Base-by-base conservation (phyloP, 257 asterid genomes). In the Leptodermis oblonga region DNA sequence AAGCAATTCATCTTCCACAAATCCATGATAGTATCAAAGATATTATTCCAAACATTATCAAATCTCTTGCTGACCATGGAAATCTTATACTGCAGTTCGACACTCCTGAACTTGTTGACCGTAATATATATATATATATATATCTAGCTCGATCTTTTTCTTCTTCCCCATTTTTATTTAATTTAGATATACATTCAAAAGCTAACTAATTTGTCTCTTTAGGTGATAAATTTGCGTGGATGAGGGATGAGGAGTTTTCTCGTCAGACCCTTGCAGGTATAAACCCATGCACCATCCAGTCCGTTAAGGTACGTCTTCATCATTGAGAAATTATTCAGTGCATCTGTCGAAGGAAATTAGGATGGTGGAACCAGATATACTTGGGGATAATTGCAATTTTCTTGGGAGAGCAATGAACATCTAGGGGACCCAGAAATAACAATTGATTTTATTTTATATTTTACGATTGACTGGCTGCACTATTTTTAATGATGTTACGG, bases 191-290 rank as follows among this genome's bases (percentile, higher is more conserved):
- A 46, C 4, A 12, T 9, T 46, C 13, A 7, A 45, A 45, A 9
- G 11, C 4, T 18, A 8, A 45, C 15, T 2, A 8, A 45, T 49
- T 25, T 49, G 55, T 25, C 41, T 72, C 14, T 48, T 56, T 72
- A 80, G 85, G 92, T 70, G 92, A 90, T 69, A 83, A 70, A 63
- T 85, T 90, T 83, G 70, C 87, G 41, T 90, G 97, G 97, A 42
- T 85, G 67, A 88, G 83, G 58, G 95, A 90, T 70, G 79, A 79
- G 13, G 97, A 88, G 70, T 88, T 90, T 68, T 86, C 85, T 31
- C 85, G 97, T 25, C 92, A 90, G 73, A 82, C 97, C 9, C 73
- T 90, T 33, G 93, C 93, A 1, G 95, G 97, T 60, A 25, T 85
- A 33, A 90, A 88, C 45, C 95, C 97, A 13, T 80, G 74, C 31